phyloP scores from a whole-genome alignment of 2,329 filamentous ascomycete species.

The Epichloe scottii region DNA sequence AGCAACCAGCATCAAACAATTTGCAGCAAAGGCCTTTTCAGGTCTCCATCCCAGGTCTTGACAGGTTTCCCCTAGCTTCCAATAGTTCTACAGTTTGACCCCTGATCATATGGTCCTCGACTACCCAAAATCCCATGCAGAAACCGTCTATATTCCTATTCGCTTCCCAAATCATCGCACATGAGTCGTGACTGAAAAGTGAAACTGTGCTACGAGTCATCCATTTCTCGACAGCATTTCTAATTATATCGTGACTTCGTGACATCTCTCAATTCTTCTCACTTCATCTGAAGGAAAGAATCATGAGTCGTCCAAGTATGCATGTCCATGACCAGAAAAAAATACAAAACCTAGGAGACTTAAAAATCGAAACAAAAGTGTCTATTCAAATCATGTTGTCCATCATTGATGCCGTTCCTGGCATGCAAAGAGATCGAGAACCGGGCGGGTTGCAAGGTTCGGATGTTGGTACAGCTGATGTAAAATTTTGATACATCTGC shows the following conservation, averaged over 20 bases:
- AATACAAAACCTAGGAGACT: background rate
- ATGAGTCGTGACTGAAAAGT: background rate
- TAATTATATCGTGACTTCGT: conserved; percentile 1
- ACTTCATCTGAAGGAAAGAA: background rate
- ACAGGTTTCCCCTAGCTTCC: background rate
- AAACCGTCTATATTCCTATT: background rate
- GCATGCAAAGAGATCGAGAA: background rate
- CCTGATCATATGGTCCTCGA: background rate
- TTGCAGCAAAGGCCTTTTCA: background rate
- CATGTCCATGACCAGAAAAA: background rate
- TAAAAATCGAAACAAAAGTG: background rate
- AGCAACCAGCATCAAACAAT: background rate
- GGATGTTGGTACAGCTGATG: background rate
- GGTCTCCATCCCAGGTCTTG: background rate
- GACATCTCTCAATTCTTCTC: background rate
- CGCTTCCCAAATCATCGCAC: background rate
- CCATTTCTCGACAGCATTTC: background rate
- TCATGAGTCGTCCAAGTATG: background rate
- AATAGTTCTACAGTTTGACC: background rate
- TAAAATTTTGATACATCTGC: conserved; percentile 1
- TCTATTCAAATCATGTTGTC: conserved; percentile 2
- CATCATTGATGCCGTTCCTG: background rate
- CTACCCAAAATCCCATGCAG: background rate
- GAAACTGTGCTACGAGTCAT: background rate
- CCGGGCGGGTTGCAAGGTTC: background rate